Evolutionary conservation across 352 stramenopile genomes (phyloP), one percentile per base, ranked within the genome.

Genomic region (Thalassiosira delicatula): DNA sequence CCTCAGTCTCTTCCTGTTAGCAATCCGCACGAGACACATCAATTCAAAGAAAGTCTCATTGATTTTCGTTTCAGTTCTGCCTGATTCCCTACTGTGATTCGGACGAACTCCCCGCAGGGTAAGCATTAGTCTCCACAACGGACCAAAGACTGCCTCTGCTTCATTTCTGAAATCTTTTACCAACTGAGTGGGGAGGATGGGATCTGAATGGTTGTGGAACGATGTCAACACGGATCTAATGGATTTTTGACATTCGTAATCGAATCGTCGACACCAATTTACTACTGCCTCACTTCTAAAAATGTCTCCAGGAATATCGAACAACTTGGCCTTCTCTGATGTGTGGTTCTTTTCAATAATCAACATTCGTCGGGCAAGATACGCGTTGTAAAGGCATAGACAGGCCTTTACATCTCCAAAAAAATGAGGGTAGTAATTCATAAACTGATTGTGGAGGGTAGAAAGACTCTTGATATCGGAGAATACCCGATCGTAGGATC

Each of bases 11-110:
- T 4, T 9, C 5, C 30, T 49, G 56, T 74, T 74, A 3, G 44
- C 11, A 29, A 51, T 14, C 3, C 66, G 14, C 7, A 27, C 30
- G 21, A 74, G 37, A 7, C 17, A 29, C 2, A 74, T 44, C 9
- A 74, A 2, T 3, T 49, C 11, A 27, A 74, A 74, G 27, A 74
- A 74, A 3, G 46, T 25, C 9, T 32, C 14, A 21, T 54, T 8
- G 2, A 59, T 33, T 21, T 74, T 67, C 17, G 2, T 12, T 19
- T 33, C n/a, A 46, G 57, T 67, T 17, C 33, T 7, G 9, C 21
- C 17, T 46, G 44, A 4, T 25, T 49, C 27, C 4, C 27, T 3
- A 44, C 9, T 25, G 2, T 49, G 3, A 7, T 3, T 29, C 21
- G 57, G 3, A 3, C 21, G 25, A 33, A 33, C 25, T 27, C 46